Conservation (phyloP, 371 early-diverging fungal genomes). For the Nematocida sp. region DNA sequence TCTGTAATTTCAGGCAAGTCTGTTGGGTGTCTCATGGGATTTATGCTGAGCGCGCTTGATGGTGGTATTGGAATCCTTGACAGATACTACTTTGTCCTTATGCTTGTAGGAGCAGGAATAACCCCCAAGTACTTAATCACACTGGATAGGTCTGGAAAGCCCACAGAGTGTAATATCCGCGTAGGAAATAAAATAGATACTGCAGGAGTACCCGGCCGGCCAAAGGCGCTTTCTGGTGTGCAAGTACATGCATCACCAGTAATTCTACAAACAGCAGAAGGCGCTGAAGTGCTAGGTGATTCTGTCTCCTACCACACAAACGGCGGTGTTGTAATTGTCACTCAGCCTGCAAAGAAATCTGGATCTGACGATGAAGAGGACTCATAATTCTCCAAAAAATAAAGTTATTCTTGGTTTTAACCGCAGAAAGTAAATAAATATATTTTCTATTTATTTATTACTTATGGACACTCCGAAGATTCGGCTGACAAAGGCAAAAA, state of each 20-base stretch:
- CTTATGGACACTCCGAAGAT: conserved; percentile 57
- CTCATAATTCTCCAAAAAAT: too few species aligned
- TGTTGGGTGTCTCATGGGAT: conserved; percentile 62
- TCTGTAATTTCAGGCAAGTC: conserved; percentile 50
- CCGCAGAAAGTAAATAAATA: neutral
- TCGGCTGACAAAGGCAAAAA: conserved; percentile 60
- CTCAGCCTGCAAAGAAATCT: neutral
- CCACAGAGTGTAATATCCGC: conserved; percentile 80
- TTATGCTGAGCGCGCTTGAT: conserved; percentile 65
- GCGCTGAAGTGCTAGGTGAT: conserved; percentile 77
- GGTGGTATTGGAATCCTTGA: conserved; percentile 67
- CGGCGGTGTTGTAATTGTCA: conserved; percentile 23
- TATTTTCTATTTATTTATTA: conserved; percentile 36
- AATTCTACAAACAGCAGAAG: conserved; percentile 84
- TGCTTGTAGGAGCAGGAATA: conserved; percentile 83
- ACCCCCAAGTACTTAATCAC: conserved; percentile 93
- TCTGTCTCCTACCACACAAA: conserved; percentile 6
- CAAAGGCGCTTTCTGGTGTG: conserved; percentile 94
- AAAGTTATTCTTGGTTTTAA: too few species aligned
- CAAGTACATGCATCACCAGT: conserved; percentile 96
- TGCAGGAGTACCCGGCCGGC: conserved; percentile 95
- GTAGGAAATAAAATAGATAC: conserved; percentile 93
- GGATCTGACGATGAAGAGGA: neutral
- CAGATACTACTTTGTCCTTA: conserved; percentile 80
- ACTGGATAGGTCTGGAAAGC: conserved; percentile 73